Evolutionary conservation across 2,329 filamentous ascomycete species (phyloP).

Genomic region (Aspergillus novofumigatus): DNA sequence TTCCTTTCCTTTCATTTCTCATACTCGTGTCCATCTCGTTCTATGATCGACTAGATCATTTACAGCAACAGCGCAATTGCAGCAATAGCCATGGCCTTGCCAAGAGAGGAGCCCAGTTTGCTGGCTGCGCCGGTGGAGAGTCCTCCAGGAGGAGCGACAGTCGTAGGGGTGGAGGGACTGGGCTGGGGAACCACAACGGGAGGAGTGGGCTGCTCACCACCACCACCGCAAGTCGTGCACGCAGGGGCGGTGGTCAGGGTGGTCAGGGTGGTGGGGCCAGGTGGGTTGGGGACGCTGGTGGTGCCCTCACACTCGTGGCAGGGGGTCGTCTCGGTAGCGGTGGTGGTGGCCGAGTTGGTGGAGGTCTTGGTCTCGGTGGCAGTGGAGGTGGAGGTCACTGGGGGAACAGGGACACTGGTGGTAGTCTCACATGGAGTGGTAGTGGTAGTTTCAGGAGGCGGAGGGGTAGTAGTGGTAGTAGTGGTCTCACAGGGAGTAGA

Average conservation of each 20-base stretch:
- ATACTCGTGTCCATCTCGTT: not conserved
- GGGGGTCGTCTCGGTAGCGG: not conserved
- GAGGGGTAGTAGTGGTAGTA: not conserved
- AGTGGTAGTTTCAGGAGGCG: not conserved
- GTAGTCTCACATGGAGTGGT: too few species aligned
- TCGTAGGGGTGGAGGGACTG: not conserved
- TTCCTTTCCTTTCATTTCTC: not conserved
- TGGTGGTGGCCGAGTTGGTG: too few species aligned
- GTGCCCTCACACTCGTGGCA: not conserved
- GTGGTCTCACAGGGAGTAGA: too few species aligned
- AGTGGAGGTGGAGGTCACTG: not conserved
- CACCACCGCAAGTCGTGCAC: too few species aligned
- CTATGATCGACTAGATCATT: not conserved
- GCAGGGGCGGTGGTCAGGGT: not conserved
- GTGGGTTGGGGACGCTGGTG: not conserved
- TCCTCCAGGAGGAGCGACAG: not conserved
- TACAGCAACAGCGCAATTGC: not conserved
- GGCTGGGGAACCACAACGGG: not conserved
- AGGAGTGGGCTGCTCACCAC: not conserved
- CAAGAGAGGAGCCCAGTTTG: not conserved
- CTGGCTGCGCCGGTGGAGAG: not conserved
- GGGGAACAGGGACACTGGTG: not conserved
- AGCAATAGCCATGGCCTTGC: not conserved
- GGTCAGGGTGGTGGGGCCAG: not conserved
- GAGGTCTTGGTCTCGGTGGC: too few species aligned